A percentile compares a stretch with the other conserved stretches of the same genome.
These are phyloP conservation scores for Stephania japonica DNA, from an alignment of 164 flowering plant species.

Conservation along the genomic window DNA sequence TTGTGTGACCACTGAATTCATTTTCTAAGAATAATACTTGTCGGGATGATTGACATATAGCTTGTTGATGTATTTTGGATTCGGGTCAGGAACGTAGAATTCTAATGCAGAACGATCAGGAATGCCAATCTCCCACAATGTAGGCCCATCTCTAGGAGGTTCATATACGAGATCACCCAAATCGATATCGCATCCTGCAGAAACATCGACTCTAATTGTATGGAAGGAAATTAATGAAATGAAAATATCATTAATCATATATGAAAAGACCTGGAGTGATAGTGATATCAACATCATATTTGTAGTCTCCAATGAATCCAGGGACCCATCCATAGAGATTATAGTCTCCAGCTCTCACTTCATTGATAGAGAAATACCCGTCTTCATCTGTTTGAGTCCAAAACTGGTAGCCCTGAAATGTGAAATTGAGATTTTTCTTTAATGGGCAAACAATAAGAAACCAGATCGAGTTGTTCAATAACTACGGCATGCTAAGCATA, in stretches of 20 bases:
- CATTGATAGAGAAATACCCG: slow-evolving; percentile 51
- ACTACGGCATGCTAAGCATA: not conserved
- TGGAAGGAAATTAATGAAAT: not conserved
- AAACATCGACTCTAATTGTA: not conserved
- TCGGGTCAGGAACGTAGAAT: slow-evolving; percentile 75
- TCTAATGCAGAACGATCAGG: slow-evolving; percentile 86
- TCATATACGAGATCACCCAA: slow-evolving; percentile 53
- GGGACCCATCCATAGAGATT: slow-evolving; percentile 77
- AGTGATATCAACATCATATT: slow-evolving; percentile 30
- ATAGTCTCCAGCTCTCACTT: slow-evolving; percentile 52
- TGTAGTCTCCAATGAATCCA: slow-evolving; percentile 74
- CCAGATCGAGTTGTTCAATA: not conserved
- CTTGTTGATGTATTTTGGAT: slow-evolving; percentile 54
- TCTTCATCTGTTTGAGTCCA: slow-evolving; percentile 57
- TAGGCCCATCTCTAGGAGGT: slow-evolving; percentile 86
- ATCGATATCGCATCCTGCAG: slow-evolving; percentile 48
- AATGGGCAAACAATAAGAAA: not conserved
- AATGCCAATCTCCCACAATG: slow-evolving; percentile 86
- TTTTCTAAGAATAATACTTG: slow-evolving; percentile 11
- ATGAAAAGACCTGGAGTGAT: slow-evolving; percentile 46
- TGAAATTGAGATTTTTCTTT: not conserved
- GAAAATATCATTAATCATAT: not conserved
- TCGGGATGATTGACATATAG: slow-evolving; percentile 61
- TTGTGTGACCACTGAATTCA: not conserved
- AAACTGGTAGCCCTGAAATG: slow-evolving; percentile 69